phyloP scores from a whole-genome alignment of 2,329 filamentous ascomycete species.

The Amauroascus niger region DNA sequence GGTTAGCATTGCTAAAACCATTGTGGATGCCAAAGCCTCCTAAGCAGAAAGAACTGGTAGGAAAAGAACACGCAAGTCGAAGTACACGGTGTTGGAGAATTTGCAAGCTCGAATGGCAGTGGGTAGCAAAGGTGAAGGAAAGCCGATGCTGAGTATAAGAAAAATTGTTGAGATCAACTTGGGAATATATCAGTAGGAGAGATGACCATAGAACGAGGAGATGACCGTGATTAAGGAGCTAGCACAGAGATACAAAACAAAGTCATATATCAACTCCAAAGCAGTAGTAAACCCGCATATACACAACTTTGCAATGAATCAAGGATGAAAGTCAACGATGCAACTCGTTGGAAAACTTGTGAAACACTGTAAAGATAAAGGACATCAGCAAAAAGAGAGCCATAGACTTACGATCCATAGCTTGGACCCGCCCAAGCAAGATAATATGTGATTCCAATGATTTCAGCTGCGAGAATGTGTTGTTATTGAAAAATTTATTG shows the following conservation, averaged over 20 bases:
- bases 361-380: constrained; percentile 10
- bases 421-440: constrained; percentile 40
- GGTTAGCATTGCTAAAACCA: constrained; percentile 36
- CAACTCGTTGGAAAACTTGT: not conserved
- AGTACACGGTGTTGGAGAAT: constrained; percentile 21
- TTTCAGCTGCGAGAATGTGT: constrained; percentile 1
- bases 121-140: constrained; percentile 26
- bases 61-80: constrained; percentile 30
- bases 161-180: constrained; percentile 18
- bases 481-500: constrained; percentile 18
- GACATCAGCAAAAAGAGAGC: constrained; percentile 22
- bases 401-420: constrained; percentile 51
- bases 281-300: not conserved
- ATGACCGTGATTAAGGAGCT: not conserved
- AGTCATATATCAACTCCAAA: not conserved
- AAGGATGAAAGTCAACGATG: constrained; percentile 6
- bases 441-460: constrained; percentile 21
- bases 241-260: not conserved
- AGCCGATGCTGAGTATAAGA: constrained; percentile 33
- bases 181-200: constrained; percentile 2
- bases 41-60: constrained; percentile 14
- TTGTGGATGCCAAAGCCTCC: constrained; percentile 20
- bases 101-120: constrained; percentile 22
- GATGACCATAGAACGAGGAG: not conserved
- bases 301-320: not conserved